phyloP scores from a whole-genome alignment of 164 flowering plant species.

The Liquidambar formosana region DNA sequence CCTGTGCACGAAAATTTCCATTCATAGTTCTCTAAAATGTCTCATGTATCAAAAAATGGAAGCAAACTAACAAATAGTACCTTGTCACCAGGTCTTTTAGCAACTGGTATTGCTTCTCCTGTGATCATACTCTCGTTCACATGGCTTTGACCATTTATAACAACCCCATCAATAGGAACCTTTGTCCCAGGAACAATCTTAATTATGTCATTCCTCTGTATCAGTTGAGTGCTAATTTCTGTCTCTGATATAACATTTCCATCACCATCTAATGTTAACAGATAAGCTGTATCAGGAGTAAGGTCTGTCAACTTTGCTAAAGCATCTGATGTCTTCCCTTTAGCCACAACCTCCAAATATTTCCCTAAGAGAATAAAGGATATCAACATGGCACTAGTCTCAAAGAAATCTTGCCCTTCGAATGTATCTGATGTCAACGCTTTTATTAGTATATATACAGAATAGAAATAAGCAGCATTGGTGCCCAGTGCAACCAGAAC shows the following conservation, averaged over 20 bases:
- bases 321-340: conserved; percentile 94
- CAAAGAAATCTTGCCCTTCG: conserved; percentile 90
- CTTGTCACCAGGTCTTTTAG: conserved; percentile 83
- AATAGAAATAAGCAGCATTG: conserved; percentile 94
- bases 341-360: conserved; percentile 86
- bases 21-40: no score
- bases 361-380: conserved; percentile 91
- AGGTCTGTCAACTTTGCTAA: conserved; percentile 82
- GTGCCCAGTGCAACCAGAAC: conserved; percentile 97
- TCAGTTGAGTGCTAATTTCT: conserved; percentile 77
- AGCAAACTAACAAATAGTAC: conserved; percentile 31
- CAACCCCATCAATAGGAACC: conserved; percentile 90
- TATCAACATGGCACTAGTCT: conserved; percentile 94
- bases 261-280: conserved; percentile 54
- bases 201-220: conserved; percentile 79
- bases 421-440: conserved; percentile 57
- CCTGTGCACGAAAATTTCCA: conserved; percentile 39
- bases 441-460: conserved; percentile 66
- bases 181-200: conserved; percentile 88
- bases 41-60: no score
- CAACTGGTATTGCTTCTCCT: conserved; percentile 80
- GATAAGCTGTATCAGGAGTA: conserved; percentile 74
- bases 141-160: conserved; percentile 81
- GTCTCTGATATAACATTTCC: conserved; percentile 69
- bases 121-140: conserved; percentile 98